A percentile compares a stretch with the other conserved stretches of the same genome.
phyloP scores from a whole-genome alignment of 352 stramenopile genomes.

The Plasmopara muralis region DNA sequence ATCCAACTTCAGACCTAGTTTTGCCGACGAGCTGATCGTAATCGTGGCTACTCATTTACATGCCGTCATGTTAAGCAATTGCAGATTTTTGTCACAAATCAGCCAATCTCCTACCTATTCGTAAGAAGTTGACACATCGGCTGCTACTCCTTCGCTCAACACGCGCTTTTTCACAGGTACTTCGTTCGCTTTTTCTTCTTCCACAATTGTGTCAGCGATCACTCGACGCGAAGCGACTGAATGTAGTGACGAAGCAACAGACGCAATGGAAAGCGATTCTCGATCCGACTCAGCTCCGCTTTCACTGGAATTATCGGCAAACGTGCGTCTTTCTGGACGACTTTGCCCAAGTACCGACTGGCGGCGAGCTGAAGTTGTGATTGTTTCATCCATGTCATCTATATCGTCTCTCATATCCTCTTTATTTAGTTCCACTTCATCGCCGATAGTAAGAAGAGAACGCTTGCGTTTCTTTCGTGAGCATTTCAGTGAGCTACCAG shows the following conservation, averaged over 20 bases:
- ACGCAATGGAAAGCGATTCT: conserved; percentile 4
- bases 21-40: no score
- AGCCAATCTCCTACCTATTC: no score
- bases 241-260: conserved; percentile 1
- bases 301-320: conserved; percentile 46
- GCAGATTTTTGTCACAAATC: no score
- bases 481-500: conserved; percentile 31
- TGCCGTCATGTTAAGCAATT: no score
- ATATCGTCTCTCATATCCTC: conserved; percentile 12
- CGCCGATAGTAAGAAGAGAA: conserved; percentile 11
- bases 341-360: conserved; percentile 47
- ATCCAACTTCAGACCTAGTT: no score
- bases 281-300: conserved; percentile 19
- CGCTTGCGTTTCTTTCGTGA: conserved; percentile 38
- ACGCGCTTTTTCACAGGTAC: no score
- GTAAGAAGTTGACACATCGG: no score
- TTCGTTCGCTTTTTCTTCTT: conserved; percentile 13
- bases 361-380: conserved; percentile 30
- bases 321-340: conserved; percentile 34
- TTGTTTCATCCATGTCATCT: conserved; percentile 13
- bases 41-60: no score
- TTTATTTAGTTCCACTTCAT: neutral
- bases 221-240: conserved; percentile 1
- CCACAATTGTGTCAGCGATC: conserved; percentile 9
- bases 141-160: no score